Evolutionary conservation across 208 protist species (phyloP).

Genomic region (Phytomonas serpens): DNA sequence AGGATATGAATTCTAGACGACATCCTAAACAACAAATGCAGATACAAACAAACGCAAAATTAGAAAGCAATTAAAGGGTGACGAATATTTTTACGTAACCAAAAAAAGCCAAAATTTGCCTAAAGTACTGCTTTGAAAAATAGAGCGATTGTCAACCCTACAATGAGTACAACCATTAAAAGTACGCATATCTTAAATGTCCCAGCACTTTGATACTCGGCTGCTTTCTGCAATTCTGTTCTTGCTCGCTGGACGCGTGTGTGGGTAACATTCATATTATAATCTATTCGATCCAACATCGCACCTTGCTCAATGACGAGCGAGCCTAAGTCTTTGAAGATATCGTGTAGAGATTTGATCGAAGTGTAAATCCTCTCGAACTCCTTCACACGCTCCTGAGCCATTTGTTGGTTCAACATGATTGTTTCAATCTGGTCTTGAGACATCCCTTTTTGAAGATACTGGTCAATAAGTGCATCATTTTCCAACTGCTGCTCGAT

Average conservation of each 20-base stretch:
- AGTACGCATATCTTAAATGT: constrained; percentile 89
- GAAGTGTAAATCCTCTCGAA: constrained; percentile 90
- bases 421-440: constrained; percentile 91
- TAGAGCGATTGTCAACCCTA: constrained; percentile 76
- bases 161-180: constrained; percentile 86
- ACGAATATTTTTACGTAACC: background rate
- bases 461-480: constrained; percentile 84
- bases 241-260: constrained; percentile 72
- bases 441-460: constrained; percentile 88
- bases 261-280: constrained; percentile 92
- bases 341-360: constrained; percentile 91
- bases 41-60: background rate
- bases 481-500: constrained; percentile 85
- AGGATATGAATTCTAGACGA: background rate
- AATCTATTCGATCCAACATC: constrained; percentile 93
- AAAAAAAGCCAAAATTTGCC: constrained; percentile 4
- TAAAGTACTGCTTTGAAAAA: constrained; percentile 60
- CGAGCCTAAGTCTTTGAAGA: constrained; percentile 92
- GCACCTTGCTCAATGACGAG: constrained; percentile 93
- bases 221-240: constrained; percentile 81
- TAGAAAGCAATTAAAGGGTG: background rate
- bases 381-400: constrained; percentile 88
- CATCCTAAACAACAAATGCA: background rate
- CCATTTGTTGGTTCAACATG: constrained; percentile 86
- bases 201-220: constrained; percentile 83